Evolutionary conservation across 169 alveolate species (phyloP), one percentile per base, ranked within the genome.

Genomic region (Plasmodium gaboni): DNA sequence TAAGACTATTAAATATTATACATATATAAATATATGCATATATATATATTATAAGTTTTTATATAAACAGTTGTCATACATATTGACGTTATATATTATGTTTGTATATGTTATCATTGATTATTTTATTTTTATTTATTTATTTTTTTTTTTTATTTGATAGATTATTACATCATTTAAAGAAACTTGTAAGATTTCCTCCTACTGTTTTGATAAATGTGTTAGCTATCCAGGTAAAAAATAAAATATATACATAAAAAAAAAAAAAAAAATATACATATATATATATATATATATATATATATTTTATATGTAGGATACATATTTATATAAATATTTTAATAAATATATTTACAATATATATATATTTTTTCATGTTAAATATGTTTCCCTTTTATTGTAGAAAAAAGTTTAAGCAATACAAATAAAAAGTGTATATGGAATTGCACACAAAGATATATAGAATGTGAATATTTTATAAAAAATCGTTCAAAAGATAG

Each of bases 121-220:
- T 32, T 63, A 28, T 26, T 17, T 24, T 42, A 64, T 26, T 15
- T 64, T 32, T n/a, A 12, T 13, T 12, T 67, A 17, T 28, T 60
- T 28, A 12, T 24, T 5, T 67, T 15, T 60, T 26, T 15, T 48
- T 26, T 74, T 13, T n/a, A 0, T 4, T 19, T 8, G 5, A 9
- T 32, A 80, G 90, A 19, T 80, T 32, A 80, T 80, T 67, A 50
- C 83, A 0, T 80, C 90, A 12, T 80, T 80, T 64, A 80, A 80
- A 46, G 90, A 80, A 60, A 80, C 71, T n/a, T 80, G 83, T 46
- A 80, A 80, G 38, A 67, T 80, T 28, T 46, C 90, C 9, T 65
- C 90, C 65, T 80, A 80, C 73, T 80, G 90, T 51, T 80, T 80
- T 60, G 90, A 80, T 55, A 80, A 80, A 51, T 80, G 90, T 53